Percentiles rank a stretch among this genome's conserved stretches.
These are phyloP conservation scores for Annulohypoxylon nitens DNA, from an alignment of 495 filamentous ascomycete genomes.

Conservation along the genomic window DNA sequence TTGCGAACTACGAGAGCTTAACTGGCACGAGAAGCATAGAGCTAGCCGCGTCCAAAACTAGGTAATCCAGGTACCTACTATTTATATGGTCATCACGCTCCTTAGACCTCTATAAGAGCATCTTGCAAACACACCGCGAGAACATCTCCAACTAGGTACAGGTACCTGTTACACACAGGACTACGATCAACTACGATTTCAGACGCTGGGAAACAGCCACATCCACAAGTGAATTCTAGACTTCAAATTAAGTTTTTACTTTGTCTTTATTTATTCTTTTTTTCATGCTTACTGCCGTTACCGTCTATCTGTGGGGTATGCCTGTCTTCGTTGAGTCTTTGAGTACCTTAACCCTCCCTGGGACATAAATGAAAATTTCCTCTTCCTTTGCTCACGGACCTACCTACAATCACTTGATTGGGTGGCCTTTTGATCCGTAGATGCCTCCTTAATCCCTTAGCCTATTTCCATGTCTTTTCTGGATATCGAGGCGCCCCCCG, in stretches of 20 bases:
- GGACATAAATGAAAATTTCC: slow-evolving; percentile 37
- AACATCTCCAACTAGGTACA: too few species aligned
- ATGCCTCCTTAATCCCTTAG: slow-evolving; percentile 10
- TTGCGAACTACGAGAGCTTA: too few species aligned
- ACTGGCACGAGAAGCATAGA: too few species aligned
- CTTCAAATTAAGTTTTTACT: slow-evolving; percentile 33
- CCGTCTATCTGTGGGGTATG: slow-evolving; percentile 42
- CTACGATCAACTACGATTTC: neutral
- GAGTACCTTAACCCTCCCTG: slow-evolving; percentile 21
- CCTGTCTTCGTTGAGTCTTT: slow-evolving; percentile 37
- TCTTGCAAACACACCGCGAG: too few species aligned
- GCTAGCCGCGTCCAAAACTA: too few species aligned
- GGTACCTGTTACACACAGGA: too few species aligned
- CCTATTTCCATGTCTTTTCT: slow-evolving; percentile 34
- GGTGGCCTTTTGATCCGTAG: slow-evolving; percentile 22
- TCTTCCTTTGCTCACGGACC: slow-evolving; percentile 7
- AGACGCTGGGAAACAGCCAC: too few species aligned
- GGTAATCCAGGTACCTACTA: too few species aligned
- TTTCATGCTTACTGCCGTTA: slow-evolving; percentile 39
- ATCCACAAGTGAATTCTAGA: neutral
- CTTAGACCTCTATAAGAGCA: too few species aligned
- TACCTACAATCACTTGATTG: slow-evolving; percentile 39
- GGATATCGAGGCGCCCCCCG: slow-evolving; percentile 36
- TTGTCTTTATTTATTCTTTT: slow-evolving; percentile 46
- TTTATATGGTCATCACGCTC: too few species aligned